Percentiles rank a stretch among this genome's conserved stretches.
Conservation (phyloP, 495 filamentous ascomycete species). For the Aspergillus haitiensis region DNA sequence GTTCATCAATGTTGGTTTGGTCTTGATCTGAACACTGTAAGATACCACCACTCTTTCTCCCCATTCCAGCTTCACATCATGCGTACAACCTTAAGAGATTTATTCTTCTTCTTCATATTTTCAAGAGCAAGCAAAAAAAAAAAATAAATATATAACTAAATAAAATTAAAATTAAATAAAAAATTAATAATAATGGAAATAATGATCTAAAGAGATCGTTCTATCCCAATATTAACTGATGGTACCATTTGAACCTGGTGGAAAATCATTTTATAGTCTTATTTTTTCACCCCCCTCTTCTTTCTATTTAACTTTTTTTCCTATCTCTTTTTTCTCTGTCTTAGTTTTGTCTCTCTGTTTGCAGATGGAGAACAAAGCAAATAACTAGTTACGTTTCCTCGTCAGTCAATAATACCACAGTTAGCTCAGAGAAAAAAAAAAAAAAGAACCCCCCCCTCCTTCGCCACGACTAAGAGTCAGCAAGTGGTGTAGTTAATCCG, state of each 20-base stretch:
- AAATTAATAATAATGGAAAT: neutral
- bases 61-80: neutral
- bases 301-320: conserved; percentile 8
- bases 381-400: neutral
- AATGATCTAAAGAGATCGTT: neutral
- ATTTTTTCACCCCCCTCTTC: neutral
- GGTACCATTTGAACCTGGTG: neutral
- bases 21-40: neutral
- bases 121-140: neutral
- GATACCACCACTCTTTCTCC: neutral
- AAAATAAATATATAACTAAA: no score
- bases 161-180: neutral
- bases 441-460: conserved; percentile 13
- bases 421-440: neutral
- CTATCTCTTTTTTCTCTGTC: neutral
- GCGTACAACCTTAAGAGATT: neutral
- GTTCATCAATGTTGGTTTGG: neutral
- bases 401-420: no score
- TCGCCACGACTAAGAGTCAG: conserved; percentile 11
- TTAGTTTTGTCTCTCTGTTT: no score
- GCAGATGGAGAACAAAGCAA: neutral
- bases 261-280: conserved; percentile 1
- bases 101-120: no score
- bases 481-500: neutral
- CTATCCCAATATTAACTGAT: neutral